phyloP scores from a whole-genome alignment of 176 grass and related monocot genomes.

The Calamus simplicifolius region DNA sequence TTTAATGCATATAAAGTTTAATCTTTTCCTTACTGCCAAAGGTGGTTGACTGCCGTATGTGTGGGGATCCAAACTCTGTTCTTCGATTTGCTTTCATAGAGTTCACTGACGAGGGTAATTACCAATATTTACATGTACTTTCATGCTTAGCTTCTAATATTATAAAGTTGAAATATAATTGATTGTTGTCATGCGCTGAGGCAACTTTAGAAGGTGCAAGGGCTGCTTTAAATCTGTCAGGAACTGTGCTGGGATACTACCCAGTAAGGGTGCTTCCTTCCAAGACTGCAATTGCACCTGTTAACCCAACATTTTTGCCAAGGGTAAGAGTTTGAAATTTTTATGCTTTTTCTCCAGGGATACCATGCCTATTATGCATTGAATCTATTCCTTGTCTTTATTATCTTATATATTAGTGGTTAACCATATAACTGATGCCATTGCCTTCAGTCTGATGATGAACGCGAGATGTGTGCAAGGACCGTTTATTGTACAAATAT shows the following conservation, averaged over 20 bases:
- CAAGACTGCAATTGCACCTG: constrained; percentile 96
- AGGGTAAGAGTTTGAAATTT: constrained; percentile 39
- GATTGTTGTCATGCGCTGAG: constrained; percentile 7
- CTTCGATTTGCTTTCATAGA: constrained; percentile 99
- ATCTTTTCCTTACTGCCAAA: constrained; percentile 23
- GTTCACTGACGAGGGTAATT: constrained; percentile 97
- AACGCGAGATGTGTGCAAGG: constrained; percentile 98
- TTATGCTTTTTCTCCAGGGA: too few species aligned
- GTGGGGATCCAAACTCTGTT: constrained; percentile 96
- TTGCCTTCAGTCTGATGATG: constrained; percentile 75
- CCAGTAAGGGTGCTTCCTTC: constrained; percentile 96
- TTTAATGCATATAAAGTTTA: constrained; percentile 7
- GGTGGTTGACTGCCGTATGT: constrained; percentile 99
- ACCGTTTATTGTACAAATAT: constrained; percentile 99
- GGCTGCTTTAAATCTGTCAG: constrained; percentile 78
- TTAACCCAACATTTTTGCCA: constrained; percentile 87
- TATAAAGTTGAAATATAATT: background rate
- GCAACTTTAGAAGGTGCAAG: constrained; percentile 60
- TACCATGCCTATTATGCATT: too few species aligned
- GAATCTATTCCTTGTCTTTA: too few species aligned
- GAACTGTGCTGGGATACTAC: constrained; percentile 94
- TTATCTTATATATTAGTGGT: background rate
- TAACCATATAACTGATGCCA: constrained; percentile 8
- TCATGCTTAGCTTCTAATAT: constrained; percentile 2
- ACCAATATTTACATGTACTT: background rate